These are phyloP conservation scores for Licmophora abbreviata DNA, from an alignment of 108 stramenopile species.

Conservation along the genomic window DNA sequence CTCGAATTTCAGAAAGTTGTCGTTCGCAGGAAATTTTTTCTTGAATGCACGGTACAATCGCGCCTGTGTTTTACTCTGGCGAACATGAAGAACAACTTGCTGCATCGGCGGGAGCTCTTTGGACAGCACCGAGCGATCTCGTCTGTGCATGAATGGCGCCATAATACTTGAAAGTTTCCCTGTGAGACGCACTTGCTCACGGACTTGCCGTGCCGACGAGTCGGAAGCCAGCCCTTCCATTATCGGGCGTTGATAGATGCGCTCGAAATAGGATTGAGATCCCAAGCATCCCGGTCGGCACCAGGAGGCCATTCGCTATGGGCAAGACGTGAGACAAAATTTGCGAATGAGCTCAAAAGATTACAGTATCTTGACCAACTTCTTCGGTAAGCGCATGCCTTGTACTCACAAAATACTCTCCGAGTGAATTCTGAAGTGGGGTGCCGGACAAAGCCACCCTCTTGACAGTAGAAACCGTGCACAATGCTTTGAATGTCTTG, in stretches of 20 bases:
- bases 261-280: background rate
- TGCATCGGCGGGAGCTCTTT: constrained; percentile 52
- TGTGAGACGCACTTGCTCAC: constrained; percentile 18
- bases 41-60: constrained; percentile 41
- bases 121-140: constrained; percentile 32
- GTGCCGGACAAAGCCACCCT: constrained; percentile 61
- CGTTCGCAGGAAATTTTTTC: constrained; percentile 11
- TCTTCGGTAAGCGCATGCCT: constrained; percentile 41
- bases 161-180: constrained; percentile 27
- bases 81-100: constrained; percentile 50
- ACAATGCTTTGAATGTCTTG: constrained; percentile 37
- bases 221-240: constrained; percentile 14
- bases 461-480: constrained; percentile 25
- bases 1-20: constrained; percentile 29
- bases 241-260: background rate
- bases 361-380: constrained; percentile 36
- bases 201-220: constrained; percentile 17
- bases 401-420: constrained; percentile 51
- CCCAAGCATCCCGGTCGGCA: background rate
- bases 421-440: constrained; percentile 40
- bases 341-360: background rate
- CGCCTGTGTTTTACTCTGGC: constrained; percentile 49
- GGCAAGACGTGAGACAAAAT: background rate
- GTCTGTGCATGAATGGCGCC: constrained; percentile 45
- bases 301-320: background rate